Base-by-base conservation (phyloP, 352 stramenopile species). In the Phytophthora ohioensis region DNA sequence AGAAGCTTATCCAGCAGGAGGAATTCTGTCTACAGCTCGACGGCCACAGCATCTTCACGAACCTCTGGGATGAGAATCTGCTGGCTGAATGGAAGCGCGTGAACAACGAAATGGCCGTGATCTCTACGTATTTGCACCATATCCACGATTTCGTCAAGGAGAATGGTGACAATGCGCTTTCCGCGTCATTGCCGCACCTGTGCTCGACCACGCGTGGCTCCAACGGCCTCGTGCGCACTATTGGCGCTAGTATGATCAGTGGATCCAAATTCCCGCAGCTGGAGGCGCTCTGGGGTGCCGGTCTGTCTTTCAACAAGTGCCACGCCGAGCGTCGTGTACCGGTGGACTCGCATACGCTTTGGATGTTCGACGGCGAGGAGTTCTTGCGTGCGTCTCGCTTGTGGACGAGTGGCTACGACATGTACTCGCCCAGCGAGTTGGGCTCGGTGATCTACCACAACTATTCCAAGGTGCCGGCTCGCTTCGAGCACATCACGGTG, bases 11-110 rank as follows among this genome's bases (percentile, higher is more conserved):
- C 3, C 64, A 72, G 35, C 56, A 91, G 43, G 83, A 96, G 45
- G 89, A 94, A 60, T 96, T 96, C 47, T 96, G 88, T 71, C 81
- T 96, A 31, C 87, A 94, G 60, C 75, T 96, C 5, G 89, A 96
- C 38, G 85, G 85, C 4, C 89, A 96, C 75, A 92, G 82, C 42
- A 91, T 96, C 69, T 96, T 96, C 57, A 94, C 89, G 27, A 94
- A 94, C 70, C 66, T 80, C 7, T 96, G 89, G 89, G 89, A 96
- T 59, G 73, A 88, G 21, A 83, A 91, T 51, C 31, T 96, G 2
- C 21, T 96, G 35, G 71, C 75, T 34, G 87, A 96, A 32, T 96
- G 87, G 89, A 89, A 73, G 58, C 79, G 80, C 9, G 69, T 92
- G 9, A 69, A 84, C 60, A 96, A 96, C 63, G 89, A 96, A 39